These are phyloP conservation scores for Populus tremula DNA, from an alignment of 345 rosid genomes.

Conservation along the genomic window DNA sequence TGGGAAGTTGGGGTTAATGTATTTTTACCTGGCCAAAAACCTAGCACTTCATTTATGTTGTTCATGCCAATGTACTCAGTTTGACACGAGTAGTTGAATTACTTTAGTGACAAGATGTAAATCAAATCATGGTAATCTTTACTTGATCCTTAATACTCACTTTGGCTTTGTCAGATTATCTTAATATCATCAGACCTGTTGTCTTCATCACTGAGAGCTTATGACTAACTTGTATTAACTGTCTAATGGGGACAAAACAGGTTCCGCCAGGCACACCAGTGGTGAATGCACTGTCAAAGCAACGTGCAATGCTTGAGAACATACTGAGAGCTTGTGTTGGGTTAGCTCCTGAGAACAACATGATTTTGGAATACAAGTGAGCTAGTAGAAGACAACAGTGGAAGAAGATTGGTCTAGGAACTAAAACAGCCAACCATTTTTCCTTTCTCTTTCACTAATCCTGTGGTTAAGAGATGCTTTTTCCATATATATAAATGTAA, in stretches of 20 bases:
- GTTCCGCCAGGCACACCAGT: conserved; percentile 97
- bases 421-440: not conserved
- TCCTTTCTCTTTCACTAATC: not conserved
- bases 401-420: conserved; percentile 1
- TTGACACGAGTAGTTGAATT: not conserved
- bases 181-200: not conserved
- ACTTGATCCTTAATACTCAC: not conserved
- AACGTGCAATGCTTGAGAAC: conserved; percentile 96
- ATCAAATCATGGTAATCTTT: not conserved
- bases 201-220: not conserved
- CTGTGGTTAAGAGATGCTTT: not conserved
- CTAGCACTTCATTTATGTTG: not conserved
- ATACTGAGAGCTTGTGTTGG: conserved; percentile 92
- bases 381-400: not conserved
- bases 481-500: not conserved
- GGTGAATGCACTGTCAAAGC: conserved; percentile 93
- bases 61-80: not conserved
- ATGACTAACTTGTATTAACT: not conserved
- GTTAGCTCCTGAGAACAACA: conserved; percentile 93
- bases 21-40: not conserved
- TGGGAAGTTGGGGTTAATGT: not conserved
- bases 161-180: not conserved
- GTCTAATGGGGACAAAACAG: conserved; percentile 22
- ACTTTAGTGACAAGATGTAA: not conserved
- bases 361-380: conserved; percentile 98